Evolutionary conservation across 495 filamentous ascomycete genomes (phyloP).

Genomic region (Hypomontagnella monticulosa): DNA sequence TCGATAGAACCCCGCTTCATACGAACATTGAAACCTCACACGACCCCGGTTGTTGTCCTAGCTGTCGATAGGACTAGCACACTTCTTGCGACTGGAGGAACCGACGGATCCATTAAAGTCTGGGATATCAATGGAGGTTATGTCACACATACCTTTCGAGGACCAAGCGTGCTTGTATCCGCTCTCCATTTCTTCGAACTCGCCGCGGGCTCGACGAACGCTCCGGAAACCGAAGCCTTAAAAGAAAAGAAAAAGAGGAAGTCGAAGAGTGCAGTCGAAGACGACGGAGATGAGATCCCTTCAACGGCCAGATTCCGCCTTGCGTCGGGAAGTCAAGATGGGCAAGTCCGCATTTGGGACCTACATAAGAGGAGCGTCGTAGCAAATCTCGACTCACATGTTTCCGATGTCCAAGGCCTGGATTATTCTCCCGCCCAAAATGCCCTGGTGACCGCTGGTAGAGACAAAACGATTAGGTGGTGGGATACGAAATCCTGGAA

Average conservation of each 20-base stretch:
- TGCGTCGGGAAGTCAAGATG: slow-evolving; percentile 91
- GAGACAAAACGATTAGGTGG: slow-evolving; percentile 92
- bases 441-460: slow-evolving; percentile 82
- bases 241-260: slow-evolving; percentile 57
- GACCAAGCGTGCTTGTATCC: slow-evolving; percentile 88
- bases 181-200: slow-evolving; percentile 92
- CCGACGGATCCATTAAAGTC: slow-evolving; percentile 92
- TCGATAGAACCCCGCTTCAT: slow-evolving; percentile 71
- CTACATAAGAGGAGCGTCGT: slow-evolving; percentile 81
- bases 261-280: slow-evolving; percentile 54
- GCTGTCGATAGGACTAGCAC: slow-evolving; percentile 87
- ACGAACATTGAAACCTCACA: slow-evolving; percentile 88
- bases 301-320: slow-evolving; percentile 72
- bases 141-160: slow-evolving; percentile 93
- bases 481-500: slow-evolving; percentile 92
- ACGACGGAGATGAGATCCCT: slow-evolving; percentile 51
- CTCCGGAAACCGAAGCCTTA: slow-evolving; percentile 28
- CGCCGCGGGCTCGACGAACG: slow-evolving; percentile 51
- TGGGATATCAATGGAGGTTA: slow-evolving; percentile 95
- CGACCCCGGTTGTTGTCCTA: slow-evolving; percentile 84
- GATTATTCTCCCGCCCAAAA: slow-evolving; percentile 80
- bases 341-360: slow-evolving; percentile 91
- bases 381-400: slow-evolving; percentile 86
- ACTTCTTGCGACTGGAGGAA: slow-evolving; percentile 87
- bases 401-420: slow-evolving; percentile 86